phyloP scores from a whole-genome alignment of 768 basidiomycete genomes.

The Russula compacta region DNA sequence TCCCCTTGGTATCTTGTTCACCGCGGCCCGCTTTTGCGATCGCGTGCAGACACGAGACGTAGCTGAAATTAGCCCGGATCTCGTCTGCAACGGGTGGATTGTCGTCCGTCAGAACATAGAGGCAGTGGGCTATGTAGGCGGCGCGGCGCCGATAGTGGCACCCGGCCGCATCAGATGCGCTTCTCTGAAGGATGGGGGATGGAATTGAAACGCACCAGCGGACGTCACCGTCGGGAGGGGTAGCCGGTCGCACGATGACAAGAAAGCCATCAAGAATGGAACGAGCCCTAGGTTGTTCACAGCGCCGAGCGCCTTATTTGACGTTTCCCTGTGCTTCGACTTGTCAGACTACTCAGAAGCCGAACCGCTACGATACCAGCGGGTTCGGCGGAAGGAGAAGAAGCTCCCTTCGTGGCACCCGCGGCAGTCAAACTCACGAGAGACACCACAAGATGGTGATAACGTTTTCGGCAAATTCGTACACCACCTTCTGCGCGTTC shows the following conservation, averaged over 20 bases:
- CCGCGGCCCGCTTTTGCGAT: slow-evolving; percentile 39
- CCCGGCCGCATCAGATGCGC: neutral
- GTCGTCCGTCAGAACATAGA: slow-evolving; percentile 90
- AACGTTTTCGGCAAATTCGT: slow-evolving; percentile 85
- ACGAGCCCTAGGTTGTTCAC: slow-evolving; percentile 73
- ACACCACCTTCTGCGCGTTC: slow-evolving; percentile 65
- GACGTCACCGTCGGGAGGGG: slow-evolving; percentile 66
- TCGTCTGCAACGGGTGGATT: slow-evolving; percentile 68
- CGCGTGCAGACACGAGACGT: slow-evolving; percentile 55
- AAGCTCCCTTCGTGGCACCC: neutral
- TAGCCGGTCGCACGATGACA: slow-evolving; percentile 58
- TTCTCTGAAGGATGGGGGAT: neutral
- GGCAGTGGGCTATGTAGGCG: slow-evolving; percentile 62
- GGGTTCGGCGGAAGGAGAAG: neutral
- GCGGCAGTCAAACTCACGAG: slow-evolving; percentile 51
- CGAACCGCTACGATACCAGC: neutral
- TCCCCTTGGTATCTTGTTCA: slow-evolving; percentile 27
- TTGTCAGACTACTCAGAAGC: slow-evolving; percentile 22
- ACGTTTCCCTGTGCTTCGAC: slow-evolving; percentile 58
- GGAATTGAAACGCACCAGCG: slow-evolving; percentile 47
- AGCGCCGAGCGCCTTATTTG: slow-evolving; percentile 82
- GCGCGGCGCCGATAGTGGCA: neutral
- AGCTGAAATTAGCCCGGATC: slow-evolving; percentile 49
- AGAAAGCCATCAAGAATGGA: slow-evolving; percentile 87
- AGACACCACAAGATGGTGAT: slow-evolving; percentile 92